Evolutionary conservation across 768 basidiomycete species (phyloP).

Genomic region (Pulveroboletus sp.): DNA sequence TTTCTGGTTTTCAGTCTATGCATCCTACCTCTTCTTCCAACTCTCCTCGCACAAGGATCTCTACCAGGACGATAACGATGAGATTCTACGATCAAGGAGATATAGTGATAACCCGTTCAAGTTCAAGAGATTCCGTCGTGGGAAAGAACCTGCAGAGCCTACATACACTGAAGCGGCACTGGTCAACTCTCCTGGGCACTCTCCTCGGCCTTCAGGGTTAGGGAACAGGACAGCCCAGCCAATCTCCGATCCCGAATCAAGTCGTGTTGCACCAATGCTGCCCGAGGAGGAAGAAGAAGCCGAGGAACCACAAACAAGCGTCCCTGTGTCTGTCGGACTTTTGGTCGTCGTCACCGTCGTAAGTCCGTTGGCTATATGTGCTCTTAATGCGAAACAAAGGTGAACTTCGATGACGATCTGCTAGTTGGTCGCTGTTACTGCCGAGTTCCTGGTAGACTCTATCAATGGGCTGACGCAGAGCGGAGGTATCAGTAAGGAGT

Average conservation of each 20-base stretch:
- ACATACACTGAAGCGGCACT: slow-evolving; percentile 1
- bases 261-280: not conserved
- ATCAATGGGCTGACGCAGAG: slow-evolving; percentile 65
- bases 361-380: slow-evolving; percentile 19
- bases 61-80: slow-evolving; percentile 45
- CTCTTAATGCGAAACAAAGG: not conserved
- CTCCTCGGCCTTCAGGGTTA: not conserved
- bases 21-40: slow-evolving; percentile 73
- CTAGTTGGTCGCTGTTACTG: slow-evolving; percentile 53
- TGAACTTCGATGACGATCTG: not conserved
- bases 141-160: slow-evolving; percentile 4
- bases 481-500: slow-evolving; percentile 65
- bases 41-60: slow-evolving; percentile 72
- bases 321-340: slow-evolving; percentile 47
- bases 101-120: slow-evolving; percentile 41
- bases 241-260: slow-evolving; percentile 10
- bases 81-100: slow-evolving; percentile 34
- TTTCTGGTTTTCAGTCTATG: slow-evolving; percentile 50
- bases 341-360: slow-evolving; percentile 61
- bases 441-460: slow-evolving; percentile 71
- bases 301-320: slow-evolving; percentile 49
- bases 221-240: not conserved
- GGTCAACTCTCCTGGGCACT: slow-evolving; percentile 9
- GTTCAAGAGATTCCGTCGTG: slow-evolving; percentile 14
- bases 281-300: slow-evolving; percentile 23